Evolutionary conservation across 2,329 filamentous ascomycete species (phyloP).

Genomic region (Coniochaeta sp.): DNA sequence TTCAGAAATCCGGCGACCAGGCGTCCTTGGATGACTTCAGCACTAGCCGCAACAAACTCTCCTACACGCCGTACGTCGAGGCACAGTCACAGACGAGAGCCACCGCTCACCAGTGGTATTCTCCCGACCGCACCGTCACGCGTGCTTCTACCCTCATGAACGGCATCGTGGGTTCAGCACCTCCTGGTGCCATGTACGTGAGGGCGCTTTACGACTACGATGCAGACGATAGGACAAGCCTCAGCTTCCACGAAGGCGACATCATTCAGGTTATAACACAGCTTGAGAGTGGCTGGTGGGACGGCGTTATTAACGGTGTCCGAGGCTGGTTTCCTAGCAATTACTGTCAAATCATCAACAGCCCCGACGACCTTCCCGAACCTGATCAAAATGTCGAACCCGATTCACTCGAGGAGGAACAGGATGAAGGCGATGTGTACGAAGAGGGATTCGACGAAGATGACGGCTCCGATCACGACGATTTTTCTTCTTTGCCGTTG

Average conservation of each 20-base stretch:
- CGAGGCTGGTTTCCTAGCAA: slow-evolving; percentile 99
- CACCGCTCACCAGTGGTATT: slow-evolving; percentile 14
- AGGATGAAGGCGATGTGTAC: slow-evolving; percentile 62
- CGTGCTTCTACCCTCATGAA: slow-evolving; percentile 38
- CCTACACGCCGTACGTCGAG: slow-evolving; percentile 12
- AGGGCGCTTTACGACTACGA: slow-evolving; percentile 97
- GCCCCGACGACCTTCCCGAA: slow-evolving; percentile 65
- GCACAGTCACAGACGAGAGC: slow-evolving; percentile 5
- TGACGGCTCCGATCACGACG: slow-evolving; percentile 52
- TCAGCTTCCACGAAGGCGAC: slow-evolving; percentile 95
- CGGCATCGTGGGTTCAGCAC: slow-evolving; percentile 51
- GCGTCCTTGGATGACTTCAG: slow-evolving; percentile 23
- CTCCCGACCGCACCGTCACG: not conserved
- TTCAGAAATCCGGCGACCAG: slow-evolving; percentile 19
- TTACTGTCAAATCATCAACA: slow-evolving; percentile 83
- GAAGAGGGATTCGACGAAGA: slow-evolving; percentile 61
- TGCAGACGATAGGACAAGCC: slow-evolving; percentile 89
- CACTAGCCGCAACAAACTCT: slow-evolving; percentile 19
- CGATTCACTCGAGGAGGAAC: slow-evolving; percentile 53
- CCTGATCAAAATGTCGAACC: slow-evolving; percentile 46
- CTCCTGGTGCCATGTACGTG: slow-evolving; percentile 74
- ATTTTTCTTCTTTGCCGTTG: slow-evolving; percentile 49
- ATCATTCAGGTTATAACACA: slow-evolving; percentile 98
- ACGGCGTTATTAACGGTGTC: slow-evolving; percentile 93
- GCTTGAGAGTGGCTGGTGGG: slow-evolving; percentile 98